phyloP scores from a whole-genome alignment of 495 filamentous ascomycete genomes.

The Letharia lupina region DNA sequence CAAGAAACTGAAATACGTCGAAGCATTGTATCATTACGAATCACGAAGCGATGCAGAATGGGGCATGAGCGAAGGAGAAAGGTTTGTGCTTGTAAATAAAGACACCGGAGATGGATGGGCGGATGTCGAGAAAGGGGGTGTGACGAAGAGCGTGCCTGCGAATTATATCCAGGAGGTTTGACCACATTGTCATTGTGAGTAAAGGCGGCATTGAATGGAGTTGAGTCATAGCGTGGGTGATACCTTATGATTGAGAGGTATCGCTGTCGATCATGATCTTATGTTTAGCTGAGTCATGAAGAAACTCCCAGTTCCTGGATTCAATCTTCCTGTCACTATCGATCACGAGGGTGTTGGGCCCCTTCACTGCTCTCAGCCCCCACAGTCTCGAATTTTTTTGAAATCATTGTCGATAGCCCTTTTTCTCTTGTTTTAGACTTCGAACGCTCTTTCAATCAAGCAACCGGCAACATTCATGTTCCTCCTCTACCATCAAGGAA shows the following conservation, averaged over 20 bases:
- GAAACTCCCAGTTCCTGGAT: too few relatives aligned
- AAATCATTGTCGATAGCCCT: too few relatives aligned
- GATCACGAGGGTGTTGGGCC: too few relatives aligned
- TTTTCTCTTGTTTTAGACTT: too few relatives aligned
- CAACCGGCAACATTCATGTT: too few relatives aligned
- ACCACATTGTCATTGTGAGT: not conserved
- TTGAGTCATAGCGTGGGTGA: not conserved
- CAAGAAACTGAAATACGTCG: constrained; percentile 91
- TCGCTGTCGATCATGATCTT: not conserved
- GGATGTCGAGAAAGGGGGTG: constrained; percentile 87
- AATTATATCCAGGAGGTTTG: constrained; percentile 77
- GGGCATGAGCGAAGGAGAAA: constrained; percentile 82
- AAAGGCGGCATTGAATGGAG: not conserved
- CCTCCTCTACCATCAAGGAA: too few relatives aligned
- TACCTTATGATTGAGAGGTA: not conserved
- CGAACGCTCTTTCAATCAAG: too few relatives aligned
- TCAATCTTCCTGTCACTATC: too few relatives aligned
- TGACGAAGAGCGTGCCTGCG: constrained; percentile 85
- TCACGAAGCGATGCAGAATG: constrained; percentile 80
- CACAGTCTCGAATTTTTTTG: too few relatives aligned
- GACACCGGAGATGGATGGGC: constrained; percentile 93
- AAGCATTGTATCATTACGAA: constrained; percentile 86
- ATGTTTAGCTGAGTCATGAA: not conserved
- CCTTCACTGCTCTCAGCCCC: too few relatives aligned
- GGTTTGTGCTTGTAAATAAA: constrained; percentile 76